Percentiles rank a stretch among this genome's conserved stretches.
These are phyloP conservation scores for Leucosporidium yakuticum DNA, from an alignment of 768 basidiomycete species.

Conservation along the genomic window DNA sequence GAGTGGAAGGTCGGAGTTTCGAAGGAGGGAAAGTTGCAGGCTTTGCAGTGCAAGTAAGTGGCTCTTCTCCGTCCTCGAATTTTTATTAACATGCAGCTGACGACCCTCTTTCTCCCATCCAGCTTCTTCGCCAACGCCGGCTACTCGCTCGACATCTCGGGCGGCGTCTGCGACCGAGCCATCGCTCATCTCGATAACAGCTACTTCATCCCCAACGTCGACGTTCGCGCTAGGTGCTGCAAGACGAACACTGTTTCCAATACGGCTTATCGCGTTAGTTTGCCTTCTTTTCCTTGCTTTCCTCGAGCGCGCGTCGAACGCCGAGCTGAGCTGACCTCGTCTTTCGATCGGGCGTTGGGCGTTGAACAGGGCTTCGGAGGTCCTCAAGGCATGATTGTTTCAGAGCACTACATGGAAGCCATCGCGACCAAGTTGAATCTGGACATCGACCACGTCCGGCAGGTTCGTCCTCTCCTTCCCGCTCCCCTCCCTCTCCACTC, in stretches of 20 bases:
- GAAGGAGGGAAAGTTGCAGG: constrained; percentile 35
- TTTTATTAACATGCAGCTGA: too few relatives aligned
- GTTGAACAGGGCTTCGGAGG: constrained; percentile 33
- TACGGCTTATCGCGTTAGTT: constrained; percentile 26
- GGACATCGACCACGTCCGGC: constrained; percentile 35
- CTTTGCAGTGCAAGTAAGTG: constrained; percentile 26
- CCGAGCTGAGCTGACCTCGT: background rate
- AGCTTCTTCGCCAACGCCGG: constrained; percentile 38
- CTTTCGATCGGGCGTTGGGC: background rate
- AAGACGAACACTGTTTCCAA: constrained; percentile 40
- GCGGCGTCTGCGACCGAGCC: constrained; percentile 37
- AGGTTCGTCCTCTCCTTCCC: background rate
- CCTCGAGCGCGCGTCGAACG: too few relatives aligned
- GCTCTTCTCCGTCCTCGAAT: too few relatives aligned
- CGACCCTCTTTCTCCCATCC: background rate
- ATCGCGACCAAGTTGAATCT: constrained; percentile 35
- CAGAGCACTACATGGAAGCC: constrained; percentile 33
- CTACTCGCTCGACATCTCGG: constrained; percentile 36
- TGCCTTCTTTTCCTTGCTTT: background rate
- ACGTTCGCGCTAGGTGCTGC: constrained; percentile 31
- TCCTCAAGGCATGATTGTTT: constrained; percentile 36
- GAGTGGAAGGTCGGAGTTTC: constrained; percentile 36
- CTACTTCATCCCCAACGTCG: constrained; percentile 35
- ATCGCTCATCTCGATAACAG: constrained; percentile 36
- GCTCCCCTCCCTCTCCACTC: background rate